phyloP scores from a whole-genome alignment of 2,329 filamentous ascomycete genomes.

The Aspergillus arachidicola region DNA sequence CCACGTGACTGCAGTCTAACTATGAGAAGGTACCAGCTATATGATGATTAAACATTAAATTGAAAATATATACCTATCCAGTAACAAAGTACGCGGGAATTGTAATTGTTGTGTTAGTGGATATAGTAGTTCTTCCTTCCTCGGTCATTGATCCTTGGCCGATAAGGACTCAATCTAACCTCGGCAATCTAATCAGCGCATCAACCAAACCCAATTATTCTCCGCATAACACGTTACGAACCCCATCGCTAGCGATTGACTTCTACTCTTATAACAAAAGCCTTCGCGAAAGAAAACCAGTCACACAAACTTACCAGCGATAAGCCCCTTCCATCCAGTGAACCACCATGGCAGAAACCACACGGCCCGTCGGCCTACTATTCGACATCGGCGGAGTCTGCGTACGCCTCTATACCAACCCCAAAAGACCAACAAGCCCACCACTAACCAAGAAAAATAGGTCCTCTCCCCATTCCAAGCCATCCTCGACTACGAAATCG shows the following conservation, averaged over 20 bases:
- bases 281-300: neutral
- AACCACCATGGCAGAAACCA: constrained; percentile 42
- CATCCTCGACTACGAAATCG: constrained; percentile 85
- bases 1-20: neutral
- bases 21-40: neutral
- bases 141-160: constrained; percentile 6
- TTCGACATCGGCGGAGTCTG: constrained; percentile 98
- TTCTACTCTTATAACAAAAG: neutral
- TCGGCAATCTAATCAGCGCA: constrained; percentile 28
- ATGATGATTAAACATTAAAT: neutral
- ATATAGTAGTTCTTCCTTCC: neutral
- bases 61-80: too few species aligned
- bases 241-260: constrained; percentile 4
- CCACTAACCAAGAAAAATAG: constrained; percentile 48
- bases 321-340: neutral
- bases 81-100: neutral
- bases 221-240: constrained; percentile 10
- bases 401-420: constrained; percentile 60
- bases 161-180: constrained; percentile 20
- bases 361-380: constrained; percentile 71
- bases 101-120: neutral
- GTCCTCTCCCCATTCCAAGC: constrained; percentile 89
- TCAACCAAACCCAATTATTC: constrained; percentile 9
- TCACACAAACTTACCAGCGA: neutral
- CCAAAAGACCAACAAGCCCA: neutral